Base-by-base conservation (phyloP, 2,329 filamentous ascomycete genomes). In the Alternaria longipes region DNA sequence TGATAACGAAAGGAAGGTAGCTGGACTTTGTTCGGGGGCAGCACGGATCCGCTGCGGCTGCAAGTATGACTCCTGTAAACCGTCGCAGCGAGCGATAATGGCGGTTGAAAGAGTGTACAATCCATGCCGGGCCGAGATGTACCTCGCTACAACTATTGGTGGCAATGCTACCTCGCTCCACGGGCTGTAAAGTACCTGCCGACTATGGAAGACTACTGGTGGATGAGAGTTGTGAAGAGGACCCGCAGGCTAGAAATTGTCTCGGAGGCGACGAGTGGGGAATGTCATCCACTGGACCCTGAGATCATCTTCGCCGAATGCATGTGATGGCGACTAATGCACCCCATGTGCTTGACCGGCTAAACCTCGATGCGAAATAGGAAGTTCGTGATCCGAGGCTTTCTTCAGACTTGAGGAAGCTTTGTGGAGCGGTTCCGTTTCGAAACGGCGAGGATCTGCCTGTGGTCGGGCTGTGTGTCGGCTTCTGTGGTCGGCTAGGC, bases 321-420 rank as follows among this genome's bases (percentile, higher is more conserved):
- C 70, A 70, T 71, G 72, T 74, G 71, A 74, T 66, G 53, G 57
- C 47, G 65, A 59, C 71, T 73, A 72, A 71, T 74, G 72, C 72
- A 76, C 75, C 75, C 32, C 32, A 16, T 36, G 32, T 36, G 32
- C 32, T 36, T 36, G 32, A 14, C 12, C 32, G 32, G 32, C 14
- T 36, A 16, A 36, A 36, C 32, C 32, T 36, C 32, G 14, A 16
- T 36, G 32, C 32, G 32, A 36, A 16, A 16, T 12, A 36, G 32
- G 12, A 16, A 16, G 14, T 36, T 16, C 14, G 6, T 60, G 36
- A 50, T 52, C 54, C 53, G 41, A 22, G 28, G 53, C 46, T 28
- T 32, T 42, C 60, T 56, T 56, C 59, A 61, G 59, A 59, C 22
- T 52, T 59, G 51, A 59, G 55, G 62, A 64, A 69, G 60, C 62